Base-by-base conservation (phyloP, 768 basidiomycete genomes). In the Hygrophorus russula region DNA sequence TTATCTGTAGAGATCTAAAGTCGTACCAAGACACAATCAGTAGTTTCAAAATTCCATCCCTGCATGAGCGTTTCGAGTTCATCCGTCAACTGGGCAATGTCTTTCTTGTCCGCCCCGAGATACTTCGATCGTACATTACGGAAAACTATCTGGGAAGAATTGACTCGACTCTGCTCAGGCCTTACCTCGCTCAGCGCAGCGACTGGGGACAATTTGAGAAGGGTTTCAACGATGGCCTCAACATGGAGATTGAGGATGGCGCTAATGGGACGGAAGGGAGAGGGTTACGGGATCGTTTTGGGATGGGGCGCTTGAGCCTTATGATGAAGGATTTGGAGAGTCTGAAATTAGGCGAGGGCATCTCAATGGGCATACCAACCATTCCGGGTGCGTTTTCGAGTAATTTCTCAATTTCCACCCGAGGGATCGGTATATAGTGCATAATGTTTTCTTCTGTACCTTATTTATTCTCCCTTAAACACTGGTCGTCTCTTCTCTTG, bases 21-120 rank as follows among this genome's bases (percentile, higher is more conserved):
- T 80, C 85, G 15, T 99, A 99, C 56, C 96, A 98, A 67, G 96
- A 98, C 53, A 76, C 76, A 1, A 77, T 96, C 51, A 67, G 71
- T 48, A 78, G 74, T n/a, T 97, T 94, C 64, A 71, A 73, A 24
- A 80, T 96, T 34, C 78, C 88, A 9, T 71, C 85, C 5, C 70
- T 99, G 6, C 77, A 82, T 50, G 93, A 98, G 59, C 90, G 94
- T 17, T 99, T 94, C 65, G 96, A 98, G 58, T 97, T 98, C 67
- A 82, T 98, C 49, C 83, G 93, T 32, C 93, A 98, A 60, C 78
- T 99, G 4, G 96, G 94, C 51, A 94, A 98, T 56, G 74, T 93
- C 50, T 99, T 97, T 73, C 83, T 98, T 49, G 87, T 99, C 39
- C 88, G 83, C 42, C 93, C 94, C 5, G 92, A 97, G 49, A 88